These are phyloP conservation scores for Papiliotrema fonsecae DNA, from an alignment of 1,284 basidiomycete species.

Conservation along the genomic window DNA sequence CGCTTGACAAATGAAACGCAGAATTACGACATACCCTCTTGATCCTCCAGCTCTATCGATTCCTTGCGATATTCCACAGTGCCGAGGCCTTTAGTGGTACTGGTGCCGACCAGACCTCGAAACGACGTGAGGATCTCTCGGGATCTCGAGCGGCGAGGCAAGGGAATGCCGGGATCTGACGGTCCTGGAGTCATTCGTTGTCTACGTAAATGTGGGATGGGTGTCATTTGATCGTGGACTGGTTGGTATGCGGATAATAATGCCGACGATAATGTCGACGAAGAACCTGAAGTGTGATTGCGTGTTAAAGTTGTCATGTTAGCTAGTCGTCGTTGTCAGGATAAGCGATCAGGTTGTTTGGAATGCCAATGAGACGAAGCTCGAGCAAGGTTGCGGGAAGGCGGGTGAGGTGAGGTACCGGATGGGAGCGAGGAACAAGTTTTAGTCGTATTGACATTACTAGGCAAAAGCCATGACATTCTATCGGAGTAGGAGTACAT, in stretches of 20 bases:
- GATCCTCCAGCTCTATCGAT: neutral
- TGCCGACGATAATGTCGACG: neutral
- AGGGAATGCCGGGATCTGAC: neutral
- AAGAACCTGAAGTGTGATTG: no score
- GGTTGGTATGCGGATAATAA: neutral
- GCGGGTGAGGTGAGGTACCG: no score
- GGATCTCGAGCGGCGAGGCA: slow-evolving; percentile 8
- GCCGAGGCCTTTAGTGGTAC: neutral
- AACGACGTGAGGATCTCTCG: slow-evolving; percentile 13
- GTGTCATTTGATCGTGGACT: neutral
- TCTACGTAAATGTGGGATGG: neutral
- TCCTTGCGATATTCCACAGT: neutral
- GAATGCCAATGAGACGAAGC: no score
- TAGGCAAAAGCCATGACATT: no score
- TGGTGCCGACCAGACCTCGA: slow-evolving; percentile 4
- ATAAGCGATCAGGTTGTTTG: no score
- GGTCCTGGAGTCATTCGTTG: neutral
- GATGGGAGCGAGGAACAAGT: no score
- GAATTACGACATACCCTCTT: neutral
- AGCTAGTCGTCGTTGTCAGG: neutral
- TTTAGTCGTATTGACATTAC: no score
- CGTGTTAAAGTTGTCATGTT: neutral
- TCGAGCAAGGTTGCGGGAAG: no score
- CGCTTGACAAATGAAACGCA: neutral
- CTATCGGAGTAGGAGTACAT: no score